phyloP scores from a whole-genome alignment of 441 rosid genomes.

The Arabidopsis lyrata region DNA sequence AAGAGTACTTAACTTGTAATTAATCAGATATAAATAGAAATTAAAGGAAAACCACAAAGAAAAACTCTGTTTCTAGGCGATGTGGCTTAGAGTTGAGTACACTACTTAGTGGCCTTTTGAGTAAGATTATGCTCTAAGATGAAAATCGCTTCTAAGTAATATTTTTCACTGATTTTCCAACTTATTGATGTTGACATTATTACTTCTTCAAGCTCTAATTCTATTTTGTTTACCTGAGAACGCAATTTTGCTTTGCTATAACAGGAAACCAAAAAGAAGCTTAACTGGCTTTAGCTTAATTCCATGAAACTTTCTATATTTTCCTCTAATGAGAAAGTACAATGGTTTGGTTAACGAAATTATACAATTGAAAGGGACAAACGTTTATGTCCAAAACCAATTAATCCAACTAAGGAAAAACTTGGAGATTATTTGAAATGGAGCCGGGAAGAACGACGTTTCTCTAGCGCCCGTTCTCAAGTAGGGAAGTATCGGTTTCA shows the following conservation, averaged over 20 bases:
- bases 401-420: conserved; percentile 14
- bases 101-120: conserved; percentile 41
- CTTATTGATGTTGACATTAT: conserved; percentile 35
- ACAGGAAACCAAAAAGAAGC: conserved; percentile 26
- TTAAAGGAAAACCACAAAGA: neutral
- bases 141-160: conserved; percentile 42
- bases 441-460: neutral
- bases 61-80: conserved; percentile 25
- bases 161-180: conserved; percentile 22
- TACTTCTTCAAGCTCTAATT: conserved; percentile 26
- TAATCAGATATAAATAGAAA: conserved; percentile 12
- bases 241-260: conserved; percentile 26
- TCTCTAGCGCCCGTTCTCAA: conserved; percentile 40
- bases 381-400: conserved; percentile 19
- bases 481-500: conserved; percentile 35
- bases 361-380: conserved; percentile 27
- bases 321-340: conserved; percentile 19
- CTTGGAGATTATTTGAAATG: conserved; percentile 29
- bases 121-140: conserved; percentile 34
- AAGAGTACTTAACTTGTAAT: conserved; percentile 18
- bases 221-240: neutral
- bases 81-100: conserved; percentile 46
- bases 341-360: conserved; percentile 28
- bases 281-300: neutral
- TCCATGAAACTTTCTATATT: neutral